Conservation (phyloP, 179 eudicot genomes). For the Gypsophila paniculata region DNA sequence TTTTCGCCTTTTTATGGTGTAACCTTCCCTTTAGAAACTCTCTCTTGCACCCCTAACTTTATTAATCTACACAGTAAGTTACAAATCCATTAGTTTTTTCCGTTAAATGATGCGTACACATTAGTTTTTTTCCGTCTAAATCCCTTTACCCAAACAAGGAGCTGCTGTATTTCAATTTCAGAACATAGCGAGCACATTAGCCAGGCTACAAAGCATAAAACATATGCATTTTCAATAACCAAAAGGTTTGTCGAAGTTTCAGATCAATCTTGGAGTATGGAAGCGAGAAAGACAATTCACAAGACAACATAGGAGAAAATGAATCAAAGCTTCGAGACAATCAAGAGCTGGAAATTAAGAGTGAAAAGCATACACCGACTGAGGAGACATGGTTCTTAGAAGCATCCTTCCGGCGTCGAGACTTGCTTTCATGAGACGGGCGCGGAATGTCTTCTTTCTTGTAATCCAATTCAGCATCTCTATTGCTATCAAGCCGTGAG, state of each 20-base stretch:
- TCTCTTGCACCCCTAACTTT: too few species aligned
- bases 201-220: too few species aligned
- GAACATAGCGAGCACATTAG: neutral
- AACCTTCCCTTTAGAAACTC: too few species aligned
- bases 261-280: neutral
- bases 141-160: too few species aligned
- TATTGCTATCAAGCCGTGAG: slow-evolving; percentile 28
- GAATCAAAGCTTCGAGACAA: neutral
- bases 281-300: neutral
- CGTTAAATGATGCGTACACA: too few species aligned
- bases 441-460: slow-evolving; percentile 31
- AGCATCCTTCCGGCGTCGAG: slow-evolving; percentile 35
- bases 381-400: slow-evolving; percentile 30
- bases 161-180: too few species aligned
- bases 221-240: too few species aligned
- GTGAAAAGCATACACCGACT: slow-evolving; percentile 40
- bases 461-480: slow-evolving; percentile 32
- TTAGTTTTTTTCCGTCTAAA: too few species aligned
- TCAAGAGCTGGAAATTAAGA: slow-evolving; percentile 7
- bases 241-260: too few species aligned
- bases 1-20: too few species aligned
- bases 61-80: too few species aligned
- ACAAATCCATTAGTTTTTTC: too few species aligned
- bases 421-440: slow-evolving; percentile 36
- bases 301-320: neutral